Conservation (phyloP, 495 filamentous ascomycete species). For the Neohortaea acidophila region DNA sequence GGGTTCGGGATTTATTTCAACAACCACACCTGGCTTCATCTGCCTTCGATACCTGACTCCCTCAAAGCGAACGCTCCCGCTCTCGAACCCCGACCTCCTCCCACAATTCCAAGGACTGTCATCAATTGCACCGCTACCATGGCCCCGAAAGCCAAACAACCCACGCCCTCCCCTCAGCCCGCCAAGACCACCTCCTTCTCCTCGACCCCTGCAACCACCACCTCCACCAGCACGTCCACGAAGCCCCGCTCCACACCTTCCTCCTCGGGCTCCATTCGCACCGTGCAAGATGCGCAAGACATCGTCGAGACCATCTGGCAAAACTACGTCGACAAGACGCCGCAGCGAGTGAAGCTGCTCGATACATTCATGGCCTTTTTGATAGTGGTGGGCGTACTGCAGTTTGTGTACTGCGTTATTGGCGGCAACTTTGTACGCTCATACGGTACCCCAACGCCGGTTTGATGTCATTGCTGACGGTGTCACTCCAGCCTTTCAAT, state of each 20-base stretch:
- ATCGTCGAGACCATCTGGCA: slow-evolving; percentile 46
- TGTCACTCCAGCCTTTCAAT: slow-evolving; percentile 70
- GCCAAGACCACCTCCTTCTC: slow-evolving; percentile 7
- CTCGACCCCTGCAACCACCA: neutral
- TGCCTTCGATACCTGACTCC: too few relatives aligned
- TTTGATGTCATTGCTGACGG: too few relatives aligned
- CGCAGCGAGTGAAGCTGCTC: slow-evolving; percentile 81
- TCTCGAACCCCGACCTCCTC: too few relatives aligned
- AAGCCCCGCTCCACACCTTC: slow-evolving; percentile 5
- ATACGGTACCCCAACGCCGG: too few relatives aligned
- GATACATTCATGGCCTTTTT: slow-evolving; percentile 89
- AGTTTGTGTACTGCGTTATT: slow-evolving; percentile 86
- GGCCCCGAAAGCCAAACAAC: slow-evolving; percentile 16
- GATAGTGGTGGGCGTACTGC: slow-evolving; percentile 66
- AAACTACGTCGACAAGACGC: slow-evolving; percentile 62
- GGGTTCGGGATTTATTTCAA: too few relatives aligned
- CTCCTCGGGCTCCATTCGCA: slow-evolving; percentile 14
- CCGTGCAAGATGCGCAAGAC: slow-evolving; percentile 35
- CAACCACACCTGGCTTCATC: too few relatives aligned
- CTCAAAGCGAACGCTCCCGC: too few relatives aligned
- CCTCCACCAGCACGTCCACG: neutral
- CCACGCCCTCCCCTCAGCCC: slow-evolving; percentile 6
- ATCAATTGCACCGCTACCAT: slow-evolving; percentile 5
- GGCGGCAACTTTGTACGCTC: slow-evolving; percentile 81
- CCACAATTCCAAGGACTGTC: neutral